Base-by-base conservation (phyloP, 495 filamentous ascomycete species). In the Durotheca rogersii region DNA sequence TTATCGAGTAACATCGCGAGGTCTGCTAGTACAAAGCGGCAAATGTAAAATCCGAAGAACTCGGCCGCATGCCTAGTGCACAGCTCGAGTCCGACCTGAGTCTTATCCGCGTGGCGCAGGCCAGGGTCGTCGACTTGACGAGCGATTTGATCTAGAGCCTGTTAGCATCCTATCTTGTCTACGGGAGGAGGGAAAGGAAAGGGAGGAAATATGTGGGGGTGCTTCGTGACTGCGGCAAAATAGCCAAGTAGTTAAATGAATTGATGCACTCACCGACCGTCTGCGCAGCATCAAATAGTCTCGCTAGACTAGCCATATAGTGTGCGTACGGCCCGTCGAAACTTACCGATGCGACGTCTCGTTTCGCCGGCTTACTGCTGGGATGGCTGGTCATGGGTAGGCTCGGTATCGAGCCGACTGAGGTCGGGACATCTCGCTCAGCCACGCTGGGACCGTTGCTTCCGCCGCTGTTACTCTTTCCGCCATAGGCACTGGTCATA, bases 11-110 rank as follows among this genome's bases (percentile, higher is more conserved):
- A 79, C 65, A 95, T 62, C 31, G 82, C 77, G 51, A 98, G 72
- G 68, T 98, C 93, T 6, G 85, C 75, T 36, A 97, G 68, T 20
- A 89, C 90, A 65, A 97, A 98, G 11, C 94, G 88, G 67, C 92
- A 96, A 12, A 98, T 77, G 65, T 90, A 97, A 69, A 98, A 96
- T 20, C 85, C 91, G 67, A 98, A 98, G 72, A 98, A 98, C 62
- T 97, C 93, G 21, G 94, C 89, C 7, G 93, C 94, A 69, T 96
- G 92, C 14, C 90, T 82, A 20, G 89, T 88, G 67, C 89, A 90
- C 12, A 97, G 79, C 68, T 98, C 94, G 20, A 98, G 78, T 12
- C 93, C 94, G 41, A 97, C 89, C 58, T 95, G 89, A 18, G 91
- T 95, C 56, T 84, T 87, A 44, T 81, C 78, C 19, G 76, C 76